Base-by-base conservation (phyloP, 768 basidiomycete genomes). In the Amanita pallidorosea region DNA sequence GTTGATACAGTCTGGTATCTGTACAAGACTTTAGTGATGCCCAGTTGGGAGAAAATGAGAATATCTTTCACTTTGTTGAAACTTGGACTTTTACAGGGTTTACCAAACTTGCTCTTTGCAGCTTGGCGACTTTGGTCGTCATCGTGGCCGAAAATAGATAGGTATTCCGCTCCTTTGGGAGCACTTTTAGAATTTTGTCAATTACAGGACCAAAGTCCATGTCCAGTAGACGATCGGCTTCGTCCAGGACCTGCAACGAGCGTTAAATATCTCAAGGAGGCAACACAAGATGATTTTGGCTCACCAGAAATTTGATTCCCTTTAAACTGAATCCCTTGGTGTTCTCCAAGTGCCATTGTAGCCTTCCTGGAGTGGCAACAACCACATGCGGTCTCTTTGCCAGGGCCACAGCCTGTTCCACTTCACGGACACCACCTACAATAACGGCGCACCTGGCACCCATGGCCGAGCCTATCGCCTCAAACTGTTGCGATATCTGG, bases 71-170 rank as follows among this genome's bases (percentile, higher is more conserved):
- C 93, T 95, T 97, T 61, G 86, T 78, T 6, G 88, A 86, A 2
- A 97, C 91, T 65, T 98, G 94, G 2, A 98, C 82, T 56, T 87
- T 79, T 22, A 94, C 81, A n/a, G 96, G 96, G 61, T 95, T 93
- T 29, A 80, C 78, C 61, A 98, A 71, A 72, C 90, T 93, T 29
- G 96, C 94, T 48, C 95, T 71, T 64, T 98, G 95, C 9, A 99
- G 73, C 66, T 97, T 97, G 9, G 88, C 91, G 3, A 99, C 92
- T 68, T 97, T 98, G 12, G 91, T 92, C 9, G 96, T 95, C 95
- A 99, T 98, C 18, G 95, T 98, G 5, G 95, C 96, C 11, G 95
- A 97, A 70, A 93, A 99, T 1, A 99, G 77, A 62, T 92, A 97
- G 2, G 96, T 99, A 27, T 85, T 88, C 9, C 96, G 80, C 58